Evolutionary conservation across 2,329 filamentous ascomycete species (phyloP).

Genomic region (Arachnomyces sp.): DNA sequence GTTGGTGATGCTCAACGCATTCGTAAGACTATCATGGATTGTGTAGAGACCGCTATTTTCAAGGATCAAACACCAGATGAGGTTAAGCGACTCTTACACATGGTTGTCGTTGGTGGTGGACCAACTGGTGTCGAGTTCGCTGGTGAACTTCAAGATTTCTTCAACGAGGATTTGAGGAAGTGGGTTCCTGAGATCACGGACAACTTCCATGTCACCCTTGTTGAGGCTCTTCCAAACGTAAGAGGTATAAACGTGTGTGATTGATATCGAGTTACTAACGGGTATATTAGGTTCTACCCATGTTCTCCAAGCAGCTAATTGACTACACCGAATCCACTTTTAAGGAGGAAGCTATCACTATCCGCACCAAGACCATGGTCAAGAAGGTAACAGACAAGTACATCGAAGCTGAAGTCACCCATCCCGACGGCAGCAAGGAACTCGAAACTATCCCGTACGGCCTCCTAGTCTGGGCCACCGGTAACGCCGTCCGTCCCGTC

Average conservation of each 20-base stretch:
- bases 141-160: constrained; percentile 97
- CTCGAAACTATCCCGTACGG: constrained; percentile 81
- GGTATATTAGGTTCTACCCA: constrained; percentile 63
- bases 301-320: constrained; percentile 98
- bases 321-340: constrained; percentile 99
- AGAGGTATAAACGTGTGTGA: constrained; percentile 5
- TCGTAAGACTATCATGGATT: constrained; percentile 99
- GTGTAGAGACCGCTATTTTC: constrained; percentile 95
- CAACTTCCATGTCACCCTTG: constrained; percentile 93
- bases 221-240: constrained; percentile 90
- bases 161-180: constrained; percentile 96
- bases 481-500: constrained; percentile 83
- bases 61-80: constrained; percentile 88
- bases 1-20: constrained; percentile 93
- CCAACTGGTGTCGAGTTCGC: constrained; percentile 98
- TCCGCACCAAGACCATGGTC: constrained; percentile 98
- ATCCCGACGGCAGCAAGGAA: constrained; percentile 76
- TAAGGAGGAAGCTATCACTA: constrained; percentile 96
- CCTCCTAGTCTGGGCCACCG: constrained; percentile 95
- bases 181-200: constrained; percentile 92
- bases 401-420: constrained; percentile 79
- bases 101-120: constrained; percentile 91
- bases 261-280: no score
- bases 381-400: constrained; percentile 90
- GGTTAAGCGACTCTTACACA: constrained; percentile 88